Conservation (phyloP, 2,329 filamentous ascomycete species). For the Fusarium buxicola region DNA sequence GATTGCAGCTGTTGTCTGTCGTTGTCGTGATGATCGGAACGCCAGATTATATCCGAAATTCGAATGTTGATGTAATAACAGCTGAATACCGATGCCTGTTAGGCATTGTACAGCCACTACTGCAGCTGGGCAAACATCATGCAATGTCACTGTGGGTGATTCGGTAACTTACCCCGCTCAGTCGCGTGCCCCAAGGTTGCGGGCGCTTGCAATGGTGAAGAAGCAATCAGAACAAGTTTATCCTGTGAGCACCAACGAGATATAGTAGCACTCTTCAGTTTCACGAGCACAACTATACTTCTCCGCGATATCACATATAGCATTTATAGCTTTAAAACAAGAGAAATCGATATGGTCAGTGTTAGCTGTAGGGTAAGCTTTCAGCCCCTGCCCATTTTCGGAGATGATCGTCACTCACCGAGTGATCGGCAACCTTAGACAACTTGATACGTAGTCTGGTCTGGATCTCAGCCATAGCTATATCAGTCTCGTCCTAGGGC, state of each 20-base stretch:
- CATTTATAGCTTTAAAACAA: not conserved
- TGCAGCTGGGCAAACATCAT: too few species aligned
- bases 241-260: too few species aligned
- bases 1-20: not conserved
- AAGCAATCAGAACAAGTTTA: too few species aligned
- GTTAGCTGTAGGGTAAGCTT: not conserved
- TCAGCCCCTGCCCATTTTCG: not conserved
- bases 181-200: conserved; percentile 4
- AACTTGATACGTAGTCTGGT: not conserved
- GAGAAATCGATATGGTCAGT: not conserved
- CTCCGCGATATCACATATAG: not conserved
- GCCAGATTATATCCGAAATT: too few species aligned
- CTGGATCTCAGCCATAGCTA: not conserved
- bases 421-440: not conserved
- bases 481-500: not conserved
- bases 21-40: not conserved
- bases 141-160: too few species aligned
- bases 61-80: conserved; percentile 4
- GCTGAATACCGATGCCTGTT: not conserved
- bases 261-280: too few species aligned
- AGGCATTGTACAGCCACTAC: not conserved
- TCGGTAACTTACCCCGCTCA: not conserved
- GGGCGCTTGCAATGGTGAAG: too few species aligned
- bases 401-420: conserved; percentile 1
- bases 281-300: too few species aligned